These are phyloP conservation scores for Sclerotiophoma versabilis DNA, from an alignment of 2,329 filamentous ascomycete genomes.

Conservation along the genomic window DNA sequence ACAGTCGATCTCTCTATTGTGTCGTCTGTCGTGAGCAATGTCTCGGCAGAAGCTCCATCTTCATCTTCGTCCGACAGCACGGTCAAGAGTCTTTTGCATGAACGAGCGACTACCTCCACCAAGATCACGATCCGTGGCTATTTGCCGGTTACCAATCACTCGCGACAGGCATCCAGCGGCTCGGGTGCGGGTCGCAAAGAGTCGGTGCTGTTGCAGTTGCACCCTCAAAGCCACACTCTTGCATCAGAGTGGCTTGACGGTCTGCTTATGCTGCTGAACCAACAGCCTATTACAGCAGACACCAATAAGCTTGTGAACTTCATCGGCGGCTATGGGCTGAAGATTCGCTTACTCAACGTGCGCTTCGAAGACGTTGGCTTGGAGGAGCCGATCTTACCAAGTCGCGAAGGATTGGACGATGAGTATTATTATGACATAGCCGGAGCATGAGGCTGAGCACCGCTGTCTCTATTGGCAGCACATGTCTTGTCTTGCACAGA, in stretches of 20 bases:
- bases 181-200: constrained; percentile 62
- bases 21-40: constrained; percentile 92
- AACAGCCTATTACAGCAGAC: constrained; percentile 95
- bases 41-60: constrained; percentile 68
- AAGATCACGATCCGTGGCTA: constrained; percentile 93
- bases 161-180: constrained; percentile 39
- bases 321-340: constrained; percentile 88
- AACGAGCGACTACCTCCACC: constrained; percentile 62
- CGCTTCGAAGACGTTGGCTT: constrained; percentile 77
- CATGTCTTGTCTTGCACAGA: constrained; percentile 1
- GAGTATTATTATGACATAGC: constrained; percentile 86
- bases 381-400: constrained; percentile 79
- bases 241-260: constrained; percentile 98
- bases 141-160: constrained; percentile 44
- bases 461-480: constrained; percentile 13
- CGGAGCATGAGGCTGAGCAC: constrained; percentile 31
- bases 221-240: constrained; percentile 78
- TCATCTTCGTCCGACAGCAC: constrained; percentile 58
- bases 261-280: constrained; percentile 90
- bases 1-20: constrained; percentile 82
- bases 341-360: constrained; percentile 91
- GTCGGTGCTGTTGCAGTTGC: constrained; percentile 78
- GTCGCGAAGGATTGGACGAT: constrained; percentile 84
- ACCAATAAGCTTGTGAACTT: constrained; percentile 88
- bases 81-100: constrained; percentile 46